These are phyloP conservation scores for Ogataea trehalophila DNA, from an alignment of 805 yeast species.

Conservation along the genomic window DNA sequence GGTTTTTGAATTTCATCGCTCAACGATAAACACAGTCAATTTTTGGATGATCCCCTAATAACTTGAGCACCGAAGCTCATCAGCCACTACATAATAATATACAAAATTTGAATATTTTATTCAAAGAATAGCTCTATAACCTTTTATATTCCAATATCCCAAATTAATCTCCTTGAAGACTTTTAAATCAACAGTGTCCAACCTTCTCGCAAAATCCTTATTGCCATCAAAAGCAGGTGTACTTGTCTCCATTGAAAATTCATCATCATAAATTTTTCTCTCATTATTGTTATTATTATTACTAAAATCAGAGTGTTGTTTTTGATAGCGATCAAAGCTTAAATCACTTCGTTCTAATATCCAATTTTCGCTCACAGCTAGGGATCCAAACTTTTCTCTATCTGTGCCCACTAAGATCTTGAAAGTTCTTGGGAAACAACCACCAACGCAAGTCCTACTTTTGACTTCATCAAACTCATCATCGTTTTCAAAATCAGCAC, in stretches of 20 bases:
- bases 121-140: slow-evolving; percentile 17
- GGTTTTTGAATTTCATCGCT: too few species aligned
- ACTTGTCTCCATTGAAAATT: neutral
- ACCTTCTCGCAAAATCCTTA: slow-evolving; percentile 1
- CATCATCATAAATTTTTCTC: slow-evolving; percentile 1
- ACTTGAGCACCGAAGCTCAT: too few species aligned
- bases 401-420: slow-evolving; percentile 22
- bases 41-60: too few species aligned
- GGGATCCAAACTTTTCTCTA: slow-evolving; percentile 9
- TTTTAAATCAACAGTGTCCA: slow-evolving; percentile 11
- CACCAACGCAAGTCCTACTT: neutral
- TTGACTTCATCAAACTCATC: neutral
- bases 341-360: slow-evolving; percentile 5
- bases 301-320: too few species aligned
- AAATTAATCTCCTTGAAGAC: slow-evolving; percentile 22
- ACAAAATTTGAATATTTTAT: too few species aligned
- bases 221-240: too few species aligned
- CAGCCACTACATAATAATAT: too few species aligned
- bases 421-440: slow-evolving; percentile 10
- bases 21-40: too few species aligned
- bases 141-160: slow-evolving; percentile 23
- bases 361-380: slow-evolving; percentile 21
- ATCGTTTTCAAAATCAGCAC: neutral
- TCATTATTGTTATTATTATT: slow-evolving; percentile 3
- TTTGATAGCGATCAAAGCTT: neutral